Evolutionary conservation across 768 basidiomycete species (phyloP).

Genomic region (Boletus rubescentipes): DNA sequence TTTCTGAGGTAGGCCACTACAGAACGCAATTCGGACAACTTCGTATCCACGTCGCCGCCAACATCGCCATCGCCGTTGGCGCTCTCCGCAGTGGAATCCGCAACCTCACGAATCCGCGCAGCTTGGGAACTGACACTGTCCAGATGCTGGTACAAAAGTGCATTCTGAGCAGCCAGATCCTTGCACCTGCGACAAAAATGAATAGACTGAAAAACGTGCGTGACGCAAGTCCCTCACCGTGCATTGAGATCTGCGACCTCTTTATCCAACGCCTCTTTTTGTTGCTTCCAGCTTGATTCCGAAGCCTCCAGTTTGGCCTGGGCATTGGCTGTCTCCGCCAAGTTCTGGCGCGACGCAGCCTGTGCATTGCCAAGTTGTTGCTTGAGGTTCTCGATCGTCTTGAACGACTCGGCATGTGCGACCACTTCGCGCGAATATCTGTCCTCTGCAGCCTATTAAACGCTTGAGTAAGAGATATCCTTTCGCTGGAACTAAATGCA

Average conservation of each 20-base stretch:
- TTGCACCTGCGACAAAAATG: conserved; percentile 48
- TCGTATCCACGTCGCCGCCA: conserved; percentile 55
- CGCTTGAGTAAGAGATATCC: neutral
- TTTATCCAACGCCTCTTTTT: conserved; percentile 74
- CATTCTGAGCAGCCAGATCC: conserved; percentile 75
- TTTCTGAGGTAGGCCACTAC: conserved; percentile 82
- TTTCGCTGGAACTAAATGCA: conserved; percentile 3
- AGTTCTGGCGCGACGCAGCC: conserved; percentile 53
- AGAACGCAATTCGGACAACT: conserved; percentile 70
- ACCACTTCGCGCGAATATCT: conserved; percentile 81
- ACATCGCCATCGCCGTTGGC: conserved; percentile 44
- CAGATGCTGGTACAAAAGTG: conserved; percentile 76
- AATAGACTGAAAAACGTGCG: neutral
- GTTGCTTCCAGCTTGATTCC: conserved; percentile 77
- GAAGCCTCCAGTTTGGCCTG: conserved; percentile 68
- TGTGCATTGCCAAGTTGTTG: conserved; percentile 57
- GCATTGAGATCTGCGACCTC: conserved; percentile 70
- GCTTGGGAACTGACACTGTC: conserved; percentile 84
- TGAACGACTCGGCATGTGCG: conserved; percentile 83
- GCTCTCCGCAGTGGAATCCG: conserved; percentile 47
- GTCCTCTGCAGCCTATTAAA: conserved; percentile 65
- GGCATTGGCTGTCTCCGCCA: conserved; percentile 69
- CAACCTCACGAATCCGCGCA: conserved; percentile 71
- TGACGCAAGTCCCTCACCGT: conserved; percentile 45
- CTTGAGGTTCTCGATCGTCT: conserved; percentile 62